phyloP scores from a whole-genome alignment of 805 yeast genomes.

The Suhomyces sp. region DNA sequence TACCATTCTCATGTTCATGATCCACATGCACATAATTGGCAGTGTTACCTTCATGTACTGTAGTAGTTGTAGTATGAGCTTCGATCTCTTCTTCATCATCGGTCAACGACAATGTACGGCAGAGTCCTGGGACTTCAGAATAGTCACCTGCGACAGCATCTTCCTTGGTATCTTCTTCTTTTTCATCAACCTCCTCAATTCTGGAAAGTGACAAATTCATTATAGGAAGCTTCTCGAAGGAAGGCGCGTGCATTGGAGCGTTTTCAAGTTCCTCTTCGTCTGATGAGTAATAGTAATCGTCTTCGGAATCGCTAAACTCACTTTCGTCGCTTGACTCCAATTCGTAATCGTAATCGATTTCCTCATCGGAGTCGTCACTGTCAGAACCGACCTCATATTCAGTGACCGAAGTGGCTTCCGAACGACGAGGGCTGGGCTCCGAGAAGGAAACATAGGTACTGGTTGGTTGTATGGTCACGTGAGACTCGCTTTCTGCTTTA shows the following conservation, averaged over 20 bases:
- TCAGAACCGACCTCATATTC: constrained; percentile 39
- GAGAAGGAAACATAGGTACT: constrained; percentile 11
- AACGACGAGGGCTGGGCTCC: constrained; percentile 13
- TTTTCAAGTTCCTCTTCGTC: constrained; percentile 10
- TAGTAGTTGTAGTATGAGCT: not conserved
- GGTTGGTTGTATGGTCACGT: constrained; percentile 6
- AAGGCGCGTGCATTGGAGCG: not conserved
- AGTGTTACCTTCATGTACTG: not conserved
- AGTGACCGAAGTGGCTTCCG: constrained; percentile 28
- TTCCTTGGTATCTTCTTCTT: constrained; percentile 4
- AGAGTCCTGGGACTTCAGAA: constrained; percentile 17
- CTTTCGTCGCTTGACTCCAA: constrained; percentile 27
- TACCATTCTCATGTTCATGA: constrained; percentile 2
- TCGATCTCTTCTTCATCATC: constrained; percentile 18
- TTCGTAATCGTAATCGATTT: constrained; percentile 18
- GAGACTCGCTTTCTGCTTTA: constrained; percentile 1
- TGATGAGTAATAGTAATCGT: constrained; percentile 18
- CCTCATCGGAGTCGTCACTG: constrained; percentile 21
- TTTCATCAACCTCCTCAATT: constrained; percentile 14
- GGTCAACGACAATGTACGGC: constrained; percentile 14
- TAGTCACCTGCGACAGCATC: not conserved
- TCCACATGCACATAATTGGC: not conserved
- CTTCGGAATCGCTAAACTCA: constrained; percentile 17
- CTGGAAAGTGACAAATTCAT: constrained; percentile 14
- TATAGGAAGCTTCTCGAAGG: constrained; percentile 16